Base-by-base conservation (phyloP, 1,284 basidiomycete genomes). In the Farysia itapuensis region DNA sequence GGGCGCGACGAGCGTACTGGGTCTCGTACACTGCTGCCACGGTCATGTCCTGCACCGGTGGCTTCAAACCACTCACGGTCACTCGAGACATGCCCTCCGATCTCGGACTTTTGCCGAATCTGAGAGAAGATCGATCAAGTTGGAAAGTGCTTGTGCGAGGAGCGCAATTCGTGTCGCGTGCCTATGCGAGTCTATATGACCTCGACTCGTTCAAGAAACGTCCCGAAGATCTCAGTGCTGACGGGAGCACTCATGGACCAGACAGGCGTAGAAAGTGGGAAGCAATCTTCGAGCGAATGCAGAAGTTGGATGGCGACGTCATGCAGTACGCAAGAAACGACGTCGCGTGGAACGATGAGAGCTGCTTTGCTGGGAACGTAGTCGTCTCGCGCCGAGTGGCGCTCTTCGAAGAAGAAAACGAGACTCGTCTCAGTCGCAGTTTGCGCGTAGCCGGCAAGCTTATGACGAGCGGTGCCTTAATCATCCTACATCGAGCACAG, bases 1-100 rank as follows among this genome's bases (percentile, higher is more conserved):
- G 68, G 68, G 59, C 63, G n/a, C 56, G 63, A 34, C 33, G 68
- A 18, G 59, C 56, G 5, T 69, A 64, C 50, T 69, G 67, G 63
- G 39, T 53, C 11, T 52, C 49, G 34, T 71, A 67, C 37, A 36
- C 66, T 1, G 67, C 68, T 11, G 67, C 64, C 5, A 60, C 64
- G 14, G 59, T 67, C 35, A 67, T 68, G 54, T 54, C 66, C 19
- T 51, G 52, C 37, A 69, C 66, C 5, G 68, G 68, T 25, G 68
- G 68, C 13, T 71, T 69, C 54, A 47, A 50, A 34, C 67, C 61
- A 11, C 51, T 65, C 32, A 37, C 50, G 5, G 51, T 50, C 15
- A 56, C 43, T 4, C 49, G 58, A 22, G 51, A 67, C 30, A 49
- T 49, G 43, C 48, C 64, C 13, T 59, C 57, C n/a, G 64, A 64